Evolutionary conservation across 108 stramenopile species (phyloP), one percentile per base, ranked within the genome.

Genomic region (Nannochloropsis gaditana): DNA sequence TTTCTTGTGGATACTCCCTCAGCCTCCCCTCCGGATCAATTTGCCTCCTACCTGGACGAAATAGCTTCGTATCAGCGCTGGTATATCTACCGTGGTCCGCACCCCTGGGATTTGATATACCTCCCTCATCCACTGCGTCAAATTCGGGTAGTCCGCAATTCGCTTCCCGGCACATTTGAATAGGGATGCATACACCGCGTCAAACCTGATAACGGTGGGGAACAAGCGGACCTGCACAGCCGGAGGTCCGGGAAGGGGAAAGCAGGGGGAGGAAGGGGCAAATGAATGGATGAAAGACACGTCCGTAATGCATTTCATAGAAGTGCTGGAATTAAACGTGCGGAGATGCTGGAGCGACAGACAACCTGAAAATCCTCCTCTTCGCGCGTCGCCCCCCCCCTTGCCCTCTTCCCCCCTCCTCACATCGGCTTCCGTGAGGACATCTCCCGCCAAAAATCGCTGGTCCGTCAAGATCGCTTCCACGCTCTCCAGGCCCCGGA

Each of bases 401-500:
- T 15, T 50, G 11, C 47, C 47, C 15, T 15, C 47, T 50, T 50
- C 47, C 47, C 47, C 15, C 47, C 47, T 15, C 15, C 47, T 50
- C 15, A 50, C 47, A 45, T 92, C 91, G n/a, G 91, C 90, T 86
- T 91, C 91, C 9, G 91, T 92, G 45, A 91, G 86, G 2, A 42
- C 47, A 41, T 87, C 89, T 44, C 90, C 91, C 43, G 84, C 10
- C 44, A 91, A 81, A 44, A 90, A 91, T 31, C 90, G 45, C 2
- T 43, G 86, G 43, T 88, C 43, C 19, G 83, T 45, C 43, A 92
- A 80, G 21, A 91, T 89, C 2, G 59, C 45, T 79, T 92, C 91
- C 44, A 88, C 79, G 5, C 83, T 79, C 11, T 91, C 87, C 2
- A 92, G 84, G 8, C 86, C 91, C 79, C 44, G 85, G 41, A 88